Percentiles rank a stretch among this genome's conserved stretches.
Conservation (phyloP, 1,284 basidiomycete genomes). For the Rhodofomes roseus region DNA sequence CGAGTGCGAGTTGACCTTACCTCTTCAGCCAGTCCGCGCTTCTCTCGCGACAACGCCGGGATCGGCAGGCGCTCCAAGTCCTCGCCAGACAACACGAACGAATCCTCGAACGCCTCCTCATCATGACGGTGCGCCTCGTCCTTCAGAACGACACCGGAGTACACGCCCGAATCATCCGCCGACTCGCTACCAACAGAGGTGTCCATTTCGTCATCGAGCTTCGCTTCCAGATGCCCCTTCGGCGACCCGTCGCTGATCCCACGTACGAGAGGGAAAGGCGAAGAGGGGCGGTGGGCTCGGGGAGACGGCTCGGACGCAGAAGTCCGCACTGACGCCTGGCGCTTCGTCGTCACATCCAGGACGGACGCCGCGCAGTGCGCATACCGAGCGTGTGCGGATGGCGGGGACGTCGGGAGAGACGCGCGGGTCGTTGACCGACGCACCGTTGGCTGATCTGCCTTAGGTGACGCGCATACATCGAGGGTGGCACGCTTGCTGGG, state of each 20-base stretch:
- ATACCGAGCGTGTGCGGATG: background rate
- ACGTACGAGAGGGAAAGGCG: conserved; percentile 15
- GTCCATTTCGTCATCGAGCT: background rate
- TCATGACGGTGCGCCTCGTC: background rate
- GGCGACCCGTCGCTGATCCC: conserved; percentile 9
- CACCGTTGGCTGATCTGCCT: background rate
- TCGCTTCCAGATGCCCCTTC: background rate
- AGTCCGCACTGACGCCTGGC: conserved; percentile 4
- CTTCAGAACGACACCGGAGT: background rate
- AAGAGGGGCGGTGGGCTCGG: conserved; percentile 4
- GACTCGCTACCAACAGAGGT: background rate
- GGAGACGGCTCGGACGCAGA: conserved; percentile 6
- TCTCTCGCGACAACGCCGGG: background rate
- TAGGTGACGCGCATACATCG: background rate
- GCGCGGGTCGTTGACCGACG: conserved; percentile 3
- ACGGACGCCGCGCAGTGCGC: background rate
- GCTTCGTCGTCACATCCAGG: background rate
- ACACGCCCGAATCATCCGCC: conserved; percentile 1
- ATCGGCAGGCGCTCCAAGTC: conserved; percentile 8
- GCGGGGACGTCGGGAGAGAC: conserved; percentile 18
- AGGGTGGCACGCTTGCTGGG: background rate
- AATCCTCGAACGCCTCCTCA: conserved; percentile 4
- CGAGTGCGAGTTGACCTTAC: background rate
- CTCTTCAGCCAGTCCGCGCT: background rate
- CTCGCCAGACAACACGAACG: conserved; percentile 9